phyloP scores from a whole-genome alignment of 2,329 filamentous ascomycete genomes.

The Fusarium newnesense region DNA sequence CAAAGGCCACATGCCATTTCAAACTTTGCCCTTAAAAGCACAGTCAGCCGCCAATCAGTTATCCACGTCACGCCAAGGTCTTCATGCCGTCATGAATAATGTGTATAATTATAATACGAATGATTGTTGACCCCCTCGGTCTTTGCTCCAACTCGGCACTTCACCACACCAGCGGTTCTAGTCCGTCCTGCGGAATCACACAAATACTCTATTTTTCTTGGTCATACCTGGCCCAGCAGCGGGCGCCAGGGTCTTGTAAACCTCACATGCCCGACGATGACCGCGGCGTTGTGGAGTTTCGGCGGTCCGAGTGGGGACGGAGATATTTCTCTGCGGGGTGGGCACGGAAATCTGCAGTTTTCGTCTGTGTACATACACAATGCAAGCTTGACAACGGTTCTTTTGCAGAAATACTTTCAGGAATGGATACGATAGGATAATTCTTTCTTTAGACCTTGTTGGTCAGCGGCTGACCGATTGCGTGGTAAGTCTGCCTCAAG shows the following conservation, averaged over 20 bases:
- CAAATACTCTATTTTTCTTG: not conserved
- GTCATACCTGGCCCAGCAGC: not conserved
- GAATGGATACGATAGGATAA: constrained; percentile 15
- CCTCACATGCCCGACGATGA: constrained; percentile 38
- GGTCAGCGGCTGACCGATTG: constrained; percentile 31
- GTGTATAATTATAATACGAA: not conserved
- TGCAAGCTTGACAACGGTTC: constrained; percentile 16
- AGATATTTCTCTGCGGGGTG: constrained; percentile 1
- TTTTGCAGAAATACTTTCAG: constrained; percentile 15
- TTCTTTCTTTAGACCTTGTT: not conserved
- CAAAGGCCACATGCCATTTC: constrained; percentile 37
- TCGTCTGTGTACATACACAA: not conserved
- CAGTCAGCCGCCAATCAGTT: constrained; percentile 19
- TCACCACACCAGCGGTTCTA: constrained; percentile 2
- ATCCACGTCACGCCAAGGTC: not conserved
- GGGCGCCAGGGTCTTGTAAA: not conserved
- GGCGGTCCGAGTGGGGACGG: constrained; percentile 35
- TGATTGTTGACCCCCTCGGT: not conserved
- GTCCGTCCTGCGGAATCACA: constrained; percentile 30
- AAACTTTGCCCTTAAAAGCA: constrained; percentile 21
- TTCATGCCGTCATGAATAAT: constrained; percentile 8
- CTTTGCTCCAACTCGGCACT: not conserved
- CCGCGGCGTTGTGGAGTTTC: constrained; percentile 40
- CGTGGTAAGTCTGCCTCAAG: not conserved
- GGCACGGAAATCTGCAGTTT: constrained; percentile 15